These are phyloP conservation scores for Cryptococcus sp. DNA, from an alignment of 1,284 basidiomycete genomes.

Conservation along the genomic window DNA sequence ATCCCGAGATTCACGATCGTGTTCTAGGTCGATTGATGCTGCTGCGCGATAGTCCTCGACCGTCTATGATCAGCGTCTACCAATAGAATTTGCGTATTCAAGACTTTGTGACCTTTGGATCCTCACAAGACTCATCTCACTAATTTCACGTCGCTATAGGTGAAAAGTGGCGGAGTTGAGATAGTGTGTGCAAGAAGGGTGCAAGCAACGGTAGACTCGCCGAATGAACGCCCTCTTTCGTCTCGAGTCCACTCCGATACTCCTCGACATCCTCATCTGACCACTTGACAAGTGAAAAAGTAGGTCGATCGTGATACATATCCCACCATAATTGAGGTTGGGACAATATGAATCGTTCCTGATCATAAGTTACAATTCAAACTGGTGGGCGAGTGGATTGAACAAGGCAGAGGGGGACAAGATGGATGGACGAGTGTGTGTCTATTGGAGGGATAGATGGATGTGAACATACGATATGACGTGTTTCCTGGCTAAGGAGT, in stretches of 20 bases:
- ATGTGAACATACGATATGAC: slow-evolving; percentile 18
- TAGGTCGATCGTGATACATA: slow-evolving; percentile 14
- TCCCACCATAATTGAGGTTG: slow-evolving; percentile 25
- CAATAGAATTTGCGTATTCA: no score
- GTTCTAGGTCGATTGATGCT: slow-evolving; percentile 40
- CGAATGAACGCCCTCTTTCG: slow-evolving; percentile 22
- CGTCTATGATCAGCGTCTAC: slow-evolving; percentile 11
- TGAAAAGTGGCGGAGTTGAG: no score
- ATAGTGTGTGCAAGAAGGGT: no score
- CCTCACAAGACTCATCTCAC: no score
- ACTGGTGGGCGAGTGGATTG: no score
- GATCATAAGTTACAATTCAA: no score
- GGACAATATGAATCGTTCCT: slow-evolving; percentile 22
- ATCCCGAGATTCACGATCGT: slow-evolving; percentile 33
- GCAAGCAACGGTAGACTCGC: no score
- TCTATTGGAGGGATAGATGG: no score
- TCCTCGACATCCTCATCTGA: slow-evolving; percentile 20
- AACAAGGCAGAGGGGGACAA: no score
- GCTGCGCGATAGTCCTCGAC: slow-evolving; percentile 49
- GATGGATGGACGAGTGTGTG: no score
- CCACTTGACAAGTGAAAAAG: slow-evolving; percentile 17
- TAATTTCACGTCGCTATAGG: no score
- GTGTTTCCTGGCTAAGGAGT: slow-evolving; percentile 43
- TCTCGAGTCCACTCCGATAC: slow-evolving; percentile 22
- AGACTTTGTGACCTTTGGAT: no score